phyloP scores from a whole-genome alignment of 768 basidiomycete species.

The Tulasnella sp. region DNA sequence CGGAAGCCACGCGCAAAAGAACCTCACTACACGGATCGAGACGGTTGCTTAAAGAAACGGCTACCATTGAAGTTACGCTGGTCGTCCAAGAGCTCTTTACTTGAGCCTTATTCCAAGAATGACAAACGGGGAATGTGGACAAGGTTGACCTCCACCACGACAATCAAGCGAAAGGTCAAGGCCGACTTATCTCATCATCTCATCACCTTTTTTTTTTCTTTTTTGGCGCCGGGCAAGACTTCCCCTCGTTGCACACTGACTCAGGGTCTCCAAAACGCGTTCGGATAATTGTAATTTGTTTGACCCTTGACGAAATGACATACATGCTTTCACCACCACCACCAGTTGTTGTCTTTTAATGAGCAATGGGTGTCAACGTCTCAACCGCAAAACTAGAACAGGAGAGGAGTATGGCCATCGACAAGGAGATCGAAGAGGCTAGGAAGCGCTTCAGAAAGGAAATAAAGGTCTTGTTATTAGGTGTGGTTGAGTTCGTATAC shows the following conservation, averaged over 20 bases:
- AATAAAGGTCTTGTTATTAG: conserved; percentile 47
- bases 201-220: too few species aligned
- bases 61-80: not conserved
- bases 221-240: too few species aligned
- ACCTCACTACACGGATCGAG: not conserved
- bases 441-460: conserved; percentile 43
- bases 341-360: not conserved
- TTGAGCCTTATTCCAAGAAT: too few species aligned
- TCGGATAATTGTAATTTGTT: too few species aligned
- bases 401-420: conserved; percentile 33
- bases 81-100: too few species aligned
- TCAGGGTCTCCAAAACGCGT: too few species aligned
- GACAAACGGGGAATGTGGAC: too few species aligned
- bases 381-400: conserved; percentile 26
- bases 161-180: too few species aligned
- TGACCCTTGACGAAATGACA: too few species aligned
- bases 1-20: not conserved
- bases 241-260: too few species aligned
- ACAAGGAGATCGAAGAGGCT: conserved; percentile 43
- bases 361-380: conserved; percentile 27
- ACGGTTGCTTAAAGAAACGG: not conserved
- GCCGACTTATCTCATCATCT: too few species aligned
- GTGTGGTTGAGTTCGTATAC: conserved; percentile 43
- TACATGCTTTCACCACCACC: not conserved
- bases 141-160: too few species aligned